Evolutionary conservation across 495 filamentous ascomycete genomes (phyloP).

Genomic region (Penicillium malachiteum): DNA sequence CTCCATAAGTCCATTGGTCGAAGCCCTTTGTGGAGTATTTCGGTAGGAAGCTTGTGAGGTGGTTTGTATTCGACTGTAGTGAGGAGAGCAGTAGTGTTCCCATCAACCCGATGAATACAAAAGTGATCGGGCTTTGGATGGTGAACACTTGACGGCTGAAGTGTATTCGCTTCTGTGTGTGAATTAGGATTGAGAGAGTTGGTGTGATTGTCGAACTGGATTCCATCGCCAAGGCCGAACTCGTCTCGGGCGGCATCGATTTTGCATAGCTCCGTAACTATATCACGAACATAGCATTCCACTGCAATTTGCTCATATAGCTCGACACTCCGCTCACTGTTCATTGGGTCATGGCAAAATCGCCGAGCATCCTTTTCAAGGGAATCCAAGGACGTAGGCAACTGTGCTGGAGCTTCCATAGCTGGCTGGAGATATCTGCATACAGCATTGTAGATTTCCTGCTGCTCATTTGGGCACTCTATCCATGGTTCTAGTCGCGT

Average conservation of each 20-base stretch:
- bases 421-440: conserved; percentile 25
- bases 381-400: conserved; percentile 20
- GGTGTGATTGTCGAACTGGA: conserved; percentile 26
- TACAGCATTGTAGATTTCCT: too few relatives aligned
- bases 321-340: conserved; percentile 35
- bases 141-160: not conserved
- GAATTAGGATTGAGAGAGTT: not conserved
- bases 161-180: not conserved
- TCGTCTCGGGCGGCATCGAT: conserved; percentile 20
- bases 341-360: conserved; percentile 17
- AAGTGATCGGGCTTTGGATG: conserved; percentile 19
- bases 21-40: conserved; percentile 26
- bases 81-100: conserved; percentile 21
- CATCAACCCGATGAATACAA: conserved; percentile 22
- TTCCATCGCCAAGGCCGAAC: conserved; percentile 25
- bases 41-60: conserved; percentile 34
- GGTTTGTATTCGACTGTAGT: conserved; percentile 36
- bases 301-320: conserved; percentile 27
- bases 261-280: conserved; percentile 29
- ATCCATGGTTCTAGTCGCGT: conserved; percentile 1
- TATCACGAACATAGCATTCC: conserved; percentile 25
- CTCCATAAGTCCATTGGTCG: conserved; percentile 23
- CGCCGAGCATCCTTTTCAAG: conserved; percentile 21
- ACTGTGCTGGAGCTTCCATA: conserved; percentile 10
- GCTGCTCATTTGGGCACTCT: not conserved